These are phyloP conservation scores for Metschnikowia cubensis DNA, from an alignment of 805 yeast species.

Conservation along the genomic window DNA sequence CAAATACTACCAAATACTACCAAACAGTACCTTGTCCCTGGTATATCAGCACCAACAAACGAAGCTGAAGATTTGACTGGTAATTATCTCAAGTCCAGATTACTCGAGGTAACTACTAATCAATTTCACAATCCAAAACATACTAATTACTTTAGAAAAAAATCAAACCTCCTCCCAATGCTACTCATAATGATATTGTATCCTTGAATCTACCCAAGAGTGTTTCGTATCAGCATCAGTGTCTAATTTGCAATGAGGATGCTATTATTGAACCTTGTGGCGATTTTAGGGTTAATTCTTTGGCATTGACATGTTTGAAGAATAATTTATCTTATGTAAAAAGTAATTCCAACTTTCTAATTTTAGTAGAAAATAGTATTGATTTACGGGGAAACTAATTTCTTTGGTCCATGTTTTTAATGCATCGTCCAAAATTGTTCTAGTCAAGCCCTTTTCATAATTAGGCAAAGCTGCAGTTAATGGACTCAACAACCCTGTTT, in stretches of 20 bases:
- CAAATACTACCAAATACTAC: too few relatives aligned
- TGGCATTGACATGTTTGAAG: neutral
- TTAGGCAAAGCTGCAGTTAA: conserved; percentile 70
- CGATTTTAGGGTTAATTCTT: neutral
- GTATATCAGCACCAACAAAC: neutral
- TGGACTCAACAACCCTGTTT: conserved; percentile 66
- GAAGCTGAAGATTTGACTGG: neutral
- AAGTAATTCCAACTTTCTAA: neutral
- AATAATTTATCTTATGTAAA: neutral
- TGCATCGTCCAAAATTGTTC: conserved; percentile 48
- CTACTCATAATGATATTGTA: conserved; percentile 45
- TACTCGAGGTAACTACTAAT: conserved; percentile 14
- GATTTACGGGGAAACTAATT: neutral
- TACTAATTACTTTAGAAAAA: conserved; percentile 39
- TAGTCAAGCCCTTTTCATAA: conserved; percentile 54
- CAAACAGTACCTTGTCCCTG: too few relatives aligned
- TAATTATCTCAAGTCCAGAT: neutral
- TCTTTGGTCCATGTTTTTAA: conserved; percentile 26
- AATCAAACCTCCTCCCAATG: conserved; percentile 42
- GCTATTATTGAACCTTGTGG: neutral
- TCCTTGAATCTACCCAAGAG: conserved; percentile 39
- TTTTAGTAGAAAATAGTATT: neutral
- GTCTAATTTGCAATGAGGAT: conserved; percentile 6
- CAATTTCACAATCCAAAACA: conserved; percentile 32
- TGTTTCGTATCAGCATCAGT: conserved; percentile 4